Percentiles rank a stretch among this genome's conserved stretches.
Evolutionary conservation across 75 land plant genomes (phyloP).

Genomic region (Chamaecyparis obtusa): DNA sequence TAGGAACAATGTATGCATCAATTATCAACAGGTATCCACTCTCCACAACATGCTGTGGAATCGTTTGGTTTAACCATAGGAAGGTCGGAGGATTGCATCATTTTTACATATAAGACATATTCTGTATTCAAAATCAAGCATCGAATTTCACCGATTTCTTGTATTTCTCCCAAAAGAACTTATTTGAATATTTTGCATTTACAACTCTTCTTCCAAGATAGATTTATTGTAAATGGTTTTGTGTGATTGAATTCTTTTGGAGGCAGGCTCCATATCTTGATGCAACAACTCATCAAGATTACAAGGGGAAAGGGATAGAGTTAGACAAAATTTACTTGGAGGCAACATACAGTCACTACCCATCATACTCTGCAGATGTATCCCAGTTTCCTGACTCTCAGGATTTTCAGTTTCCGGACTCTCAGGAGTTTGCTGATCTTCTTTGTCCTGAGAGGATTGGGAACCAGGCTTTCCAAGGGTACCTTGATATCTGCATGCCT

Average conservation of each 20-base stretch:
- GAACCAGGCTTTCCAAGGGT: slow-evolving; percentile 9
- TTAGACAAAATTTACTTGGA: not conserved
- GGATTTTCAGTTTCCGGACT: not conserved
- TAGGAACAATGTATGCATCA: not conserved
- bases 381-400: slow-evolving; percentile 20
- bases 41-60: too few species aligned
- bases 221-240: not conserved
- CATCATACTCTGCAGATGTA: slow-evolving; percentile 33
- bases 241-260: not conserved
- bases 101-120: not conserved
- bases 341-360: not conserved
- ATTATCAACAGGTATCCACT: not conserved
- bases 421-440: slow-evolving; percentile 10
- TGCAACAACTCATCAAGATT: slow-evolving; percentile 4
- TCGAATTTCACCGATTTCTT: too few species aligned
- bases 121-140: not conserved
- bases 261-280: not conserved
- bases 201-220: not conserved
- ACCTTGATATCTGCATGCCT: not conserved
- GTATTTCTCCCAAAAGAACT: too few species aligned
- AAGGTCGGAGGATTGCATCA: not conserved
- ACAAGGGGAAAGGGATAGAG: not conserved
- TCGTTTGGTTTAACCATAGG: not conserved
- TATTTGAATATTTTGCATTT: too few species aligned
- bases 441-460: slow-evolving; percentile 43